phyloP scores from a whole-genome alignment of 129 eudicot genomes.

The Ambrosia artemisiifolia region DNA sequence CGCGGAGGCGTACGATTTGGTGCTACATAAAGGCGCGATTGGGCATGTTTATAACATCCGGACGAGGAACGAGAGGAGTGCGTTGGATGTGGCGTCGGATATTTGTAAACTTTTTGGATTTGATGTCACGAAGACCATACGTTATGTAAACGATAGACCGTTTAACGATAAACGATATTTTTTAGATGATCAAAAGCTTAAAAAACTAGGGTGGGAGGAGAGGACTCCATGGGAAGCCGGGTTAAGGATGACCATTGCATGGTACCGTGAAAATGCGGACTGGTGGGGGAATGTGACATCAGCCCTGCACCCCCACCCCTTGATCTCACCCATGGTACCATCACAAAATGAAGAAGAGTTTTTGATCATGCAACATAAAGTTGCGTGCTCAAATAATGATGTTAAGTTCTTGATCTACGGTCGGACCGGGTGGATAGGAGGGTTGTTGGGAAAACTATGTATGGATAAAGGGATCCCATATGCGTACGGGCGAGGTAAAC shows the following conservation, averaged over 20 bases:
- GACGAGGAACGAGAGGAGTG: constrained; percentile 45
- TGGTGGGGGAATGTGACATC: constrained; percentile 54
- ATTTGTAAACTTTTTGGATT: constrained; percentile 41
- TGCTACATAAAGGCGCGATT: constrained; percentile 45
- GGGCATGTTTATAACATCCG: constrained; percentile 58
- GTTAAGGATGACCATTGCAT: constrained; percentile 36
- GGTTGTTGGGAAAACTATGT: constrained; percentile 33
- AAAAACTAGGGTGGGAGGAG: constrained; percentile 47
- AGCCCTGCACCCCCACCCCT: constrained; percentile 50
- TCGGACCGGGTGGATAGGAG: constrained; percentile 45
- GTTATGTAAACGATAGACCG: constrained; percentile 45
- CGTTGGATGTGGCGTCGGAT: constrained; percentile 44
- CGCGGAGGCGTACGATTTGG: constrained; percentile 50
- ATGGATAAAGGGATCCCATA: constrained; percentile 29
- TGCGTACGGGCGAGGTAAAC: constrained; percentile 35
- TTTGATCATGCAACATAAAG: constrained; percentile 23
- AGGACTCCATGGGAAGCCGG: constrained; percentile 48
- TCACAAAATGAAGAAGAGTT: constrained; percentile 28
- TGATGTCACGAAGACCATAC: constrained; percentile 21
- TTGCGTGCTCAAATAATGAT: constrained; percentile 1
- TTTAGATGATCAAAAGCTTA: constrained; percentile 43
- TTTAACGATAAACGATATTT: constrained; percentile 51
- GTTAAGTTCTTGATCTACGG: constrained; percentile 43
- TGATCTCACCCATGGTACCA: constrained; percentile 14
- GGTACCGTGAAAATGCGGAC: constrained; percentile 45